These are phyloP conservation scores for Linum trigynum DNA, from an alignment of 345 rosid species.

Conservation along the genomic window DNA sequence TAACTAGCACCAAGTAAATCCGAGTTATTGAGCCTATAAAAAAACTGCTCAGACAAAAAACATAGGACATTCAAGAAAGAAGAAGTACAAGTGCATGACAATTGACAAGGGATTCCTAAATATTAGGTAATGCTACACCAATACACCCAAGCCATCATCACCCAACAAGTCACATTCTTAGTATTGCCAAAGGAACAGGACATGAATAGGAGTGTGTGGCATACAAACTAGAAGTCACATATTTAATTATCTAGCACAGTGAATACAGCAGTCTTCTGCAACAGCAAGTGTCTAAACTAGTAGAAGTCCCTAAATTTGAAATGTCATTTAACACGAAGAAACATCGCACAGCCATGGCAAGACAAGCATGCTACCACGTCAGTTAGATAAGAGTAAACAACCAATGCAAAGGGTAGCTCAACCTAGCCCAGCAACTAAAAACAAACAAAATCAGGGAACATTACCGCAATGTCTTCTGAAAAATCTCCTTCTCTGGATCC, in stretches of 20 bases:
- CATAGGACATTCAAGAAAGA: background rate
- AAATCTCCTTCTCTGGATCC: slow-evolving; percentile 55
- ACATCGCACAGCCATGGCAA: background rate
- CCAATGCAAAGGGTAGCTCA: background rate
- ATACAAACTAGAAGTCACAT: background rate
- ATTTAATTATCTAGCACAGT: too few species aligned
- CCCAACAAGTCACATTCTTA: background rate
- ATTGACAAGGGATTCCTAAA: background rate
- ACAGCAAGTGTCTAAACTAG: background rate
- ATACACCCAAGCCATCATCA: background rate
- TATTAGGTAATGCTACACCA: background rate
- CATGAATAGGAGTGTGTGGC: background rate
- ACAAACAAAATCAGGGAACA: slow-evolving; percentile 3
- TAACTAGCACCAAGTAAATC: background rate
- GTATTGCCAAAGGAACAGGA: background rate
- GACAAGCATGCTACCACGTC: background rate
- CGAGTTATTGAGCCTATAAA: too few species aligned
- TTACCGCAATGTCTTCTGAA: slow-evolving; percentile 51
- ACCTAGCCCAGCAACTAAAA: background rate
- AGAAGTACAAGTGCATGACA: background rate
- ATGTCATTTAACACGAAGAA: background rate
- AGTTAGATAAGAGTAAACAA: background rate
- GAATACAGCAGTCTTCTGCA: too few species aligned
- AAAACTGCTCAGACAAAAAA: background rate
- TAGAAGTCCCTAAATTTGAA: background rate